Percentiles rank a stretch among this genome's conserved stretches.
Conservation (phyloP, 768 basidiomycete species). For the Kwoniella sp. region DNA sequence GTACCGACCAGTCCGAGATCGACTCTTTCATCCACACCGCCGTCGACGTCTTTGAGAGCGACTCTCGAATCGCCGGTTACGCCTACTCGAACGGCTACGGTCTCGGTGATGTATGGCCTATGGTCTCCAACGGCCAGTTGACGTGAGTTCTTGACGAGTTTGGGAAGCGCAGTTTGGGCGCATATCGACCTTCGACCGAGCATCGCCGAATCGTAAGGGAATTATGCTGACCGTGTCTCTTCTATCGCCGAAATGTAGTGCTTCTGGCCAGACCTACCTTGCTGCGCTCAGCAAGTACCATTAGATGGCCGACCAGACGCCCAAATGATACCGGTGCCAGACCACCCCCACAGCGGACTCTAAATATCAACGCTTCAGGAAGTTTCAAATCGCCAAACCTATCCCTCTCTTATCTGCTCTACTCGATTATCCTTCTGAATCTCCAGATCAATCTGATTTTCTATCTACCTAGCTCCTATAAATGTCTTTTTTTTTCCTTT, state of each 20-base stretch:
- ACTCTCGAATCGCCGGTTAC: constrained; percentile 45
- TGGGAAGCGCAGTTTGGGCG: no score
- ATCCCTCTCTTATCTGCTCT: no score
- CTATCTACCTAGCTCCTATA: no score
- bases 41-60: constrained; percentile 48
- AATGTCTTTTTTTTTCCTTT: no score
- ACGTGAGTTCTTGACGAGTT: no score
- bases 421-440: no score
- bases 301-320: neutral
- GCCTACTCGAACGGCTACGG: constrained; percentile 48
- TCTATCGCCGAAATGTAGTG: constrained; percentile 8
- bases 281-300: constrained; percentile 39
- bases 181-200: neutral
- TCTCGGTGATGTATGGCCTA: constrained; percentile 47
- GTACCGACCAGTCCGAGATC: constrained; percentile 50
- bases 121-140: constrained; percentile 32
- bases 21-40: constrained; percentile 46
- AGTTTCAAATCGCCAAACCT: no score
- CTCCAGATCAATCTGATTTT: no score
- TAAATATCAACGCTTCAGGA: no score
- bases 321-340: no score
- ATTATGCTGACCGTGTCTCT: neutral
- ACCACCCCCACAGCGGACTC: no score
- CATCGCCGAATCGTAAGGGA: no score
- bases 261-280: constrained; percentile 39